Conservation (phyloP, 805 yeast genomes). For the Wickerhamiella lipophila region DNA sequence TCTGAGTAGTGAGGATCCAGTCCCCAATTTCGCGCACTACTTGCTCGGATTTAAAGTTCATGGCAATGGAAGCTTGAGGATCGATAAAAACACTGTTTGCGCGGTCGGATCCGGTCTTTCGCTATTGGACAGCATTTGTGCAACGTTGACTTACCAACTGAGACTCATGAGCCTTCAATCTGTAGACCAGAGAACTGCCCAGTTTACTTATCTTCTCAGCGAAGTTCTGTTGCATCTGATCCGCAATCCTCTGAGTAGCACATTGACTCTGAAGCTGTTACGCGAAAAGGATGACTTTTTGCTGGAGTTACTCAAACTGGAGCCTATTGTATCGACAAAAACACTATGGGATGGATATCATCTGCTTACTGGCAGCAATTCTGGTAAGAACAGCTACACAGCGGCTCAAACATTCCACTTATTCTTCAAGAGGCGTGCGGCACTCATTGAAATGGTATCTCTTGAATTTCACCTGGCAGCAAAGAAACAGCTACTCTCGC, state of each 20-base stretch:
- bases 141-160: constrained; percentile 38
- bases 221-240: constrained; percentile 53
- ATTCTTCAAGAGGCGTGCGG: constrained; percentile 49
- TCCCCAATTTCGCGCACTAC: constrained; percentile 54
- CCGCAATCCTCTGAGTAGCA: constrained; percentile 43
- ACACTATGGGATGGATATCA: constrained; percentile 40
- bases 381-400: constrained; percentile 29
- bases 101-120: constrained; percentile 44
- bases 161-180: constrained; percentile 29
- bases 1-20: constrained; percentile 28
- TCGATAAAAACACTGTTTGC: constrained; percentile 32
- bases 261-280: constrained; percentile 39
- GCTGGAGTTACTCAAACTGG: constrained; percentile 38
- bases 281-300: constrained; percentile 39
- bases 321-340: constrained; percentile 38
- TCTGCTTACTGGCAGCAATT: constrained; percentile 27
- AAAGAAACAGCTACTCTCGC: constrained; percentile 35
- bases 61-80: constrained; percentile 40
- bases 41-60: constrained; percentile 58
- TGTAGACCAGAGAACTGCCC: constrained; percentile 35
- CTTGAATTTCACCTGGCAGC: constrained; percentile 56
- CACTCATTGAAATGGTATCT: constrained; percentile 51
- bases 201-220: constrained; percentile 44
- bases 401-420: constrained; percentile 37
- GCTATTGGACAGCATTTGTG: constrained; percentile 42